phyloP scores from a whole-genome alignment of 2,329 filamentous ascomycete genomes.

The Fusarium subtropicale region DNA sequence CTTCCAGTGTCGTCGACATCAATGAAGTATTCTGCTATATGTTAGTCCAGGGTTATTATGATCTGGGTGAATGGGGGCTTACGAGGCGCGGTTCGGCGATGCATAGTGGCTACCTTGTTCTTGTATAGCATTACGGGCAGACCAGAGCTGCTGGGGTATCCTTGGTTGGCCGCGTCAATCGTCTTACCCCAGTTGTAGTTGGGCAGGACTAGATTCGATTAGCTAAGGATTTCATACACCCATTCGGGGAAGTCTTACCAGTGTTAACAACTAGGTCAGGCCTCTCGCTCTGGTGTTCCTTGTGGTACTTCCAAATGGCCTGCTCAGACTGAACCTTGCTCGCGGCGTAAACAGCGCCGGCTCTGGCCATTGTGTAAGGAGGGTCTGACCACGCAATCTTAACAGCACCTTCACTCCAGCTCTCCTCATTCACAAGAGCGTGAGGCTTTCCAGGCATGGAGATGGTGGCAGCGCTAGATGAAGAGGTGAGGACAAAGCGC shows the following conservation, averaged over 20 bases:
- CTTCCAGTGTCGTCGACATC: slow-evolving; percentile 62
- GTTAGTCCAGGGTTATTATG: not conserved
- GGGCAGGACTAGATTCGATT: slow-evolving; percentile 39
- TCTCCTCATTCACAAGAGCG: slow-evolving; percentile 19
- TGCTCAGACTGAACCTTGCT: slow-evolving; percentile 55
- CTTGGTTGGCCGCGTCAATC: slow-evolving; percentile 39
- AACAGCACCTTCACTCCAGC: slow-evolving; percentile 52
- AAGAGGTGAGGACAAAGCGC: slow-evolving; percentile 52
- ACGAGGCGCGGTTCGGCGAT: slow-evolving; percentile 13
- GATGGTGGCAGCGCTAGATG: slow-evolving; percentile 13
- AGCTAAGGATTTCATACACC: accelerated
- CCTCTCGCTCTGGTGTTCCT: slow-evolving; percentile 39
- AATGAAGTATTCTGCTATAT: slow-evolving; percentile 55
- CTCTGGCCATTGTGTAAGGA: slow-evolving; percentile 49
- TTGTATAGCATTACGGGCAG: slow-evolving; percentile 40
- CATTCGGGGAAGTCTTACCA: not conserved
- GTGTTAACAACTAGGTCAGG: slow-evolving; percentile 47
- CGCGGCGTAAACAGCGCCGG: slow-evolving; percentile 51
- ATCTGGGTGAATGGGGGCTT: not conserved
- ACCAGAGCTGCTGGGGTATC: slow-evolving; percentile 40
- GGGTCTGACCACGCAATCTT: slow-evolving; percentile 53
- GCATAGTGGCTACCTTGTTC: slow-evolving; percentile 17
- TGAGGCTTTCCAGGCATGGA: not conserved
- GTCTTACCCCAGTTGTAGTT: slow-evolving; percentile 46
- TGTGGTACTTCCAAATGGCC: slow-evolving; percentile 53